Evolutionary conservation across 495 filamentous ascomycete species (phyloP).

Genomic region (Talaromyces borbonicus): DNA sequence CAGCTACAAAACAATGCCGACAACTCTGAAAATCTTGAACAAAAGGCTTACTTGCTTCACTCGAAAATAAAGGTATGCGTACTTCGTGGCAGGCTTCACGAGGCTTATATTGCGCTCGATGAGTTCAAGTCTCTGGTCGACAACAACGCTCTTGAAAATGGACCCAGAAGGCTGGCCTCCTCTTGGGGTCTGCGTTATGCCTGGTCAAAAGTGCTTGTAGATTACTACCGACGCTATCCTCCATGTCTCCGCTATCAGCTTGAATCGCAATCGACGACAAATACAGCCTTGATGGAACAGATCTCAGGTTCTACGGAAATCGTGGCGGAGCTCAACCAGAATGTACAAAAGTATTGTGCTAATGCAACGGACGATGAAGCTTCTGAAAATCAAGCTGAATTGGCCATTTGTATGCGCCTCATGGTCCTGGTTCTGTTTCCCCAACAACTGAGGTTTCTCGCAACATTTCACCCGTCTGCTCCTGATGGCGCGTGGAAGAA

Average conservation of each 20-base stretch:
- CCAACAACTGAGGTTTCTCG: not conserved
- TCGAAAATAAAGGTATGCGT: constrained; percentile 12
- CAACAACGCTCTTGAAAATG: not conserved
- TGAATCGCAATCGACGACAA: constrained; percentile 11
- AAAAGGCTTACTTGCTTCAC: constrained; percentile 14
- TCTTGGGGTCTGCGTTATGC: constrained; percentile 19
- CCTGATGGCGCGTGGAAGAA: constrained; percentile 1
- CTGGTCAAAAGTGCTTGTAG: constrained; percentile 14
- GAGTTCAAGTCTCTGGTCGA: constrained; percentile 9
- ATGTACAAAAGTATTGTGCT: constrained; percentile 5
- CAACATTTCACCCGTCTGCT: not conserved
- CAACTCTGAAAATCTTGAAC: not conserved
- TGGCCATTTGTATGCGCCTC: not conserved
- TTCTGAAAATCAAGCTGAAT: not conserved
- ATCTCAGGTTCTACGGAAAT: constrained; percentile 10
- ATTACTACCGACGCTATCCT: constrained; percentile 16
- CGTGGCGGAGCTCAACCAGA: constrained; percentile 6
- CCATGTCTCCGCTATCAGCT: constrained; percentile 16
- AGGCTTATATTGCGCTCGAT: constrained; percentile 12
- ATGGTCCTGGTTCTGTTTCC: not conserved
- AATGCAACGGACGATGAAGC: constrained; percentile 7
- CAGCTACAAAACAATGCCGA: constrained; percentile 3
- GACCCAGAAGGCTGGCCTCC: constrained; percentile 6
- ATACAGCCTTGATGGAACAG: not conserved
- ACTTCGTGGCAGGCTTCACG: constrained; percentile 13